A percentile compares a stretch with the other conserved stretches of the same genome.
These are phyloP conservation scores for Zygosaccharomyces bisporus DNA, from an alignment of 805 yeast genomes.

Conservation along the genomic window DNA sequence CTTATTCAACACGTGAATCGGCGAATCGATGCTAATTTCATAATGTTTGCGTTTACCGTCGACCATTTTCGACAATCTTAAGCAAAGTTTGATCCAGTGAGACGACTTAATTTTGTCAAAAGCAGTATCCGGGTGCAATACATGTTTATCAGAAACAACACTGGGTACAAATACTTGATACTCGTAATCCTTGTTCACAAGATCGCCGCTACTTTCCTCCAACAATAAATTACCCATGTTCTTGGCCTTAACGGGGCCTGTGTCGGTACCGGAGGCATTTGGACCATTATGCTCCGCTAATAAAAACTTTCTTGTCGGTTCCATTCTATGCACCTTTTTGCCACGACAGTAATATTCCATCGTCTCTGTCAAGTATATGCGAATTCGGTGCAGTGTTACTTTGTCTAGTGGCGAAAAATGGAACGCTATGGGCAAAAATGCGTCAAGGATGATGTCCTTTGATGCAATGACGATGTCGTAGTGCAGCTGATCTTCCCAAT, in stretches of 20 bases:
- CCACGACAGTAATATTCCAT: slow-evolving; percentile 84
- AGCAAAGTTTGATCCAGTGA: slow-evolving; percentile 92
- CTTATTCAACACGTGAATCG: slow-evolving; percentile 75
- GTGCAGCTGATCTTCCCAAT: slow-evolving; percentile 89
- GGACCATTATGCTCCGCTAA: slow-evolving; percentile 77
- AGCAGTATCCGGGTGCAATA: slow-evolving; percentile 82
- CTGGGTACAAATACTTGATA: slow-evolving; percentile 85
- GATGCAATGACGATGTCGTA: slow-evolving; percentile 91
- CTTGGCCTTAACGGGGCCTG: slow-evolving; percentile 35
- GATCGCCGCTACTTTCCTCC: slow-evolving; percentile 48
- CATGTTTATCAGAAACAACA: slow-evolving; percentile 50
- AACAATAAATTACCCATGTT: slow-evolving; percentile 41
- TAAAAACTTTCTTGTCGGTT: slow-evolving; percentile 78
- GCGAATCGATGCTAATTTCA: slow-evolving; percentile 93
- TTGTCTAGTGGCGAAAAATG: slow-evolving; percentile 83
- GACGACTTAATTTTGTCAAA: slow-evolving; percentile 76
- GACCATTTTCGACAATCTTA: slow-evolving; percentile 70
- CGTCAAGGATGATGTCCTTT: slow-evolving; percentile 79
- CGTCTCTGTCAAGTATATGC: slow-evolving; percentile 84
- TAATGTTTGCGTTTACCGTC: slow-evolving; percentile 78
- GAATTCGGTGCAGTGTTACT: slow-evolving; percentile 74
- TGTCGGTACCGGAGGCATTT: slow-evolving; percentile 35
- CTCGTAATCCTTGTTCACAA: slow-evolving; percentile 74
- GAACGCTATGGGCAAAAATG: slow-evolving; percentile 79
- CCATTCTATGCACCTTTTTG: slow-evolving; percentile 86